Base-by-base conservation (phyloP, 352 stramenopile genomes). In the Phytophthora idaei region DNA sequence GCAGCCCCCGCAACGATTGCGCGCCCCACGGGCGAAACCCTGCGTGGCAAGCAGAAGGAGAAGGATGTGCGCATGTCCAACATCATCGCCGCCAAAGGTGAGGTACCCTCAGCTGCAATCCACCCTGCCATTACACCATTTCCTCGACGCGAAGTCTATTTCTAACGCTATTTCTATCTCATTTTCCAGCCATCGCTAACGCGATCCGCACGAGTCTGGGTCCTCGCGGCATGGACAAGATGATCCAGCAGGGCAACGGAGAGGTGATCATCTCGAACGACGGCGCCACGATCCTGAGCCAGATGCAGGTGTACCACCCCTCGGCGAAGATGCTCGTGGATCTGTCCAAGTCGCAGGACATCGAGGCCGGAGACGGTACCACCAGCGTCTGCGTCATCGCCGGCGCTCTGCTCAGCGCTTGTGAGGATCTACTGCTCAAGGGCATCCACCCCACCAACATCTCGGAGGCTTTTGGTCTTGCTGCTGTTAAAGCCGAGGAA, bases 181-280 rank as follows among this genome's bases (percentile, higher is more conserved):
- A 28, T 44, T 42, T 15, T 57, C 28, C 44, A 95, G 97, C 97
- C 27, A 98, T 99, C 12, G 97, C 98, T 7, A 98, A 99, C 78
- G 96, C 97, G 36, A 97, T 99, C 69, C 92, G 97, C 58, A 99
- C 98, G 61, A 99, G 93, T 60, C 85, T 99, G 25, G 98, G 98
- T 0, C 98, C 98, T 9, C 90, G 97, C 21, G 98, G 98, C 47
- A 99, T 99, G 97, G 98, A 99, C 90, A 99, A 99, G 87, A 98
- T 99, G 82, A 98, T 99, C 75, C 93, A 99, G 77, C 89, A 98
- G 54, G 89, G 90, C 57, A 95, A 99, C 69, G 97, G 97, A 53
- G 97, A 99, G 73, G 98, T 99, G 46, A 90, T 99, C 52, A 99
- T 99, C 71, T 99, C 94, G 41, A 99, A 99, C 81, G 98, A 99